A percentile compares a stretch with the other conserved stretches of the same genome.
phyloP scores from a whole-genome alignment of 176 grass and related monocot species.

The Zea mays region Zm-B73-REFERENCE-NAM-5.0 NC_050104.1:95370001-95370500 shows the following conservation, averaged over 20 bases:
- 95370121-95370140: not conserved
- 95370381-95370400: conserved; percentile 28
- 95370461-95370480: not conserved
- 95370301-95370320: conserved; percentile 45
- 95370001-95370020: conserved; percentile 22
- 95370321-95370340: conserved; percentile 73
- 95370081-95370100: conserved; percentile 32
- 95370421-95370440: conserved; percentile 9
- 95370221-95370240: conserved; percentile 20
- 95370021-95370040: conserved; percentile 21
- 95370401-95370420: not conserved
- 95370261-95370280: conserved; percentile 23
- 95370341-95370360: conserved; percentile 88
- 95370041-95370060: conserved; percentile 22
- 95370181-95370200: conserved; percentile 19
- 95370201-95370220: conserved; percentile 31
- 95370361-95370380: conserved; percentile 75
- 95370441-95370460: not conserved
- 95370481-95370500: conserved; percentile 7
- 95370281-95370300: conserved; percentile 53
- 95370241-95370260: conserved; percentile 41
- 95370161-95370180: conserved; percentile 7
- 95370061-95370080: conserved; percentile 21
- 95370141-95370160: conserved; percentile 31
- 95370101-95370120: conserved; percentile 8